phyloP scores from a whole-genome alignment of 768 basidiomycete species.

The Lentinula lateritia region DNA sequence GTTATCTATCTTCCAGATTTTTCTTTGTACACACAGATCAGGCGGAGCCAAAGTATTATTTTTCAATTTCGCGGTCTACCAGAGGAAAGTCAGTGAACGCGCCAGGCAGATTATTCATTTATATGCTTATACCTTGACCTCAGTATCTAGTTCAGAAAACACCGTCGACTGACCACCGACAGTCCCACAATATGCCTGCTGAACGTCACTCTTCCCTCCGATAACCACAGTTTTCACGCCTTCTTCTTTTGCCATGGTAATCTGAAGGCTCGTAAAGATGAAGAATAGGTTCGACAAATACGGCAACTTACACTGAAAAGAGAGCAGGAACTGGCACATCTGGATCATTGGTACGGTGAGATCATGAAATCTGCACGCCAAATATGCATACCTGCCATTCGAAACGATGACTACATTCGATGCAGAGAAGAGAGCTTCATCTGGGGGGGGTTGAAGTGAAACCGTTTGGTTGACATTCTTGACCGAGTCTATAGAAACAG shows the following conservation, averaged over 20 bases:
- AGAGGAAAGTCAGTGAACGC: background rate
- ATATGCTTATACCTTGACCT: constrained; percentile 38
- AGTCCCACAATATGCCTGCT: constrained; percentile 55
- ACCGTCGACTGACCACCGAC: constrained; percentile 60
- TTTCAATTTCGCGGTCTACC: constrained; percentile 46
- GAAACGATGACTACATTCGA: constrained; percentile 48
- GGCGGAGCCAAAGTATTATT: constrained; percentile 51
- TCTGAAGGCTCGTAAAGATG: constrained; percentile 24
- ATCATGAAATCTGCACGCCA: background rate
- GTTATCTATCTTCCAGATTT: background rate
- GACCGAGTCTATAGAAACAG: constrained; percentile 28
- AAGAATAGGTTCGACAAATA: background rate
- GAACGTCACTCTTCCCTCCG: constrained; percentile 42
- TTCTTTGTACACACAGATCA: constrained; percentile 35
- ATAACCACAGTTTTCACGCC: constrained; percentile 52
- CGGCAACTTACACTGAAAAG: constrained; percentile 31
- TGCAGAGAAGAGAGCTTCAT: constrained; percentile 40
- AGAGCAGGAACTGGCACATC: constrained; percentile 45
- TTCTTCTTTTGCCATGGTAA: constrained; percentile 56
- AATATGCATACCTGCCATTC: constrained; percentile 38
- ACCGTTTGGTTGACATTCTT: constrained; percentile 34
- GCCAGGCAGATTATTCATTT: background rate
- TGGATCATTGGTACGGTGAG: constrained; percentile 8
- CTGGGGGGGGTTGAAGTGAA: constrained; percentile 34
- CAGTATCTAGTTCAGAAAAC: constrained; percentile 53